A percentile compares a stretch with the other conserved stretches of the same genome.
Evolutionary conservation across 2,329 filamentous ascomycete species (phyloP).

Genomic region (Pseudocercospora crystallina): DNA sequence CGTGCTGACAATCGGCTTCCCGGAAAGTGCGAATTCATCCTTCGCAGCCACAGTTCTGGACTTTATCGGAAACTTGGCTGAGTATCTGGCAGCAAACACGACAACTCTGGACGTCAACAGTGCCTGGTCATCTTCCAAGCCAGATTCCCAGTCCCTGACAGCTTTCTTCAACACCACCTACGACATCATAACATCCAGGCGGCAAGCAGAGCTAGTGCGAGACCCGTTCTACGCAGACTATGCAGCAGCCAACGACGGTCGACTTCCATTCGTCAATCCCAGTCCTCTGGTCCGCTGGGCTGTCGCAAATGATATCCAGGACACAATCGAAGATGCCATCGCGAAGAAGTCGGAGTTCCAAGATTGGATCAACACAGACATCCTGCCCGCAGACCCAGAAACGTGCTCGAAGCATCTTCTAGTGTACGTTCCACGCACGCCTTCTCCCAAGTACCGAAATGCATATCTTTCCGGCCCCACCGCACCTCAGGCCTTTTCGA

Average conservation of each 20-base stretch:
- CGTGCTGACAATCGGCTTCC: not conserved
- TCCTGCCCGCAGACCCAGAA: not conserved
- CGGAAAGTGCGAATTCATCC: not conserved
- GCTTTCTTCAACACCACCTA: slow-evolving; percentile 44
- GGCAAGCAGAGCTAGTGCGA: slow-evolving; percentile 44
- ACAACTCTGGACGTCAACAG: not conserved
- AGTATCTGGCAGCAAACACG: not conserved
- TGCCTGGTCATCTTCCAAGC: not conserved
- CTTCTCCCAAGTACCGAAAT: not conserved
- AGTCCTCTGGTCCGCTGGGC: slow-evolving; percentile 18
- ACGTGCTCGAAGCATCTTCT: not conserved
- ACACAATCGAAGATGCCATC: not conserved
- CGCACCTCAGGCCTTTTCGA: not conserved
- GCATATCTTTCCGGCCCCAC: not conserved
- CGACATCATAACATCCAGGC: slow-evolving; percentile 44
- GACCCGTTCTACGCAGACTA: slow-evolving; percentile 51
- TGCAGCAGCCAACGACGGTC: slow-evolving; percentile 43
- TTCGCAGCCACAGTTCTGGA: not conserved
- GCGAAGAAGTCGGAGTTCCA: not conserved
- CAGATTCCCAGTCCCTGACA: slow-evolving; percentile 27
- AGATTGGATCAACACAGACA: not conserved
- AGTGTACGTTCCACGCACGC: not conserved
- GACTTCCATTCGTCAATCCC: slow-evolving; percentile 49
- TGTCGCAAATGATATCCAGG: not conserved
- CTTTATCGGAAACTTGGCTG: not conserved